Evolutionary conservation across 2,329 filamentous ascomycete genomes (phyloP).

Genomic region (Boeremia exigua): DNA sequence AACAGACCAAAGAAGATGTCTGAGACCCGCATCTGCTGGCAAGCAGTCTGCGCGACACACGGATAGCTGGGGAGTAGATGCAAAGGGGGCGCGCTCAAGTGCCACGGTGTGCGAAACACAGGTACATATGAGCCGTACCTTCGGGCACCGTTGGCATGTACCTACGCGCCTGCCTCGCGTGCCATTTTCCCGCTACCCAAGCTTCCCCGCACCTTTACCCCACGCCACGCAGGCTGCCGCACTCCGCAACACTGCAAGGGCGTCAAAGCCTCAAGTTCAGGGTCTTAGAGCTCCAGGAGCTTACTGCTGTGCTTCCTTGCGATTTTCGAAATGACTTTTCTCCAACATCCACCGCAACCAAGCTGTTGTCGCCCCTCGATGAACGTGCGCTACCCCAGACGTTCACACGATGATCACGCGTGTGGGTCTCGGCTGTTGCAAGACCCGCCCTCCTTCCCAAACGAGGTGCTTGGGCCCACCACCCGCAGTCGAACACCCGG

Average conservation of each 20-base stretch:
- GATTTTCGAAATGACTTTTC: too few relatives aligned
- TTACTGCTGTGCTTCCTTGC: not conserved
- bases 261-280: not conserved
- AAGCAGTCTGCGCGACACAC: constrained; percentile 11
- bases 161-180: constrained; percentile 22
- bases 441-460: constrained; percentile 14
- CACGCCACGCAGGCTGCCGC: constrained; percentile 8
- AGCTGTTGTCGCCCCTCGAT: not conserved
- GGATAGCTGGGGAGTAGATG: constrained; percentile 19
- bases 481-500: not conserved
- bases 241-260: constrained; percentile 10
- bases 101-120: constrained; percentile 24
- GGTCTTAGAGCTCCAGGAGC: not conserved
- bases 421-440: constrained; percentile 9
- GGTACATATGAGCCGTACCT: constrained; percentile 36
- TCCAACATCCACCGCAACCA: too few relatives aligned
- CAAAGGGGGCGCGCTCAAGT: constrained; percentile 19
- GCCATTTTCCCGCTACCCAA: constrained; percentile 29
- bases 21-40: constrained; percentile 44
- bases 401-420: constrained; percentile 17
- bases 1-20: constrained; percentile 27
- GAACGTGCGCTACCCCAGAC: constrained; percentile 7
- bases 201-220: constrained; percentile 35
- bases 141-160: constrained; percentile 22
- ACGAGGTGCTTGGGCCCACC: not conserved